Evolutionary conservation across 768 basidiomycete species (phyloP).

Genomic region (Hygrophoropsis aurantiaca): DNA sequence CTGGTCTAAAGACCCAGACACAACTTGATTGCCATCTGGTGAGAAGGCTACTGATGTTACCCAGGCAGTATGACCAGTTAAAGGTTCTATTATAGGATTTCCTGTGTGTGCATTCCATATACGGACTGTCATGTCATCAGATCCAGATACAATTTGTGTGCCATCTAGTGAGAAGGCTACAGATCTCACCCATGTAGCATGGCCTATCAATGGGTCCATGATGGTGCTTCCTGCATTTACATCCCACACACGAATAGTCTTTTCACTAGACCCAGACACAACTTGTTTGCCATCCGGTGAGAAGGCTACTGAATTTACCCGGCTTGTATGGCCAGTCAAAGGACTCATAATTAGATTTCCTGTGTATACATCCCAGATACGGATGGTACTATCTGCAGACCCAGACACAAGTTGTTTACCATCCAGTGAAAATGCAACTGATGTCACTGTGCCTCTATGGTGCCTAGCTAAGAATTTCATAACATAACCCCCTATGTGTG

Average conservation of each 20-base stretch:
- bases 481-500: too few species aligned
- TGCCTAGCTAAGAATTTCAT: too few species aligned
- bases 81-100: constrained; percentile 10
- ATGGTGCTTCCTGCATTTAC: constrained; percentile 25
- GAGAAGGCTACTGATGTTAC: too few species aligned
- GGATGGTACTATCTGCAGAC: constrained; percentile 21
- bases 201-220: constrained; percentile 15
- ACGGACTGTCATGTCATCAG: too few species aligned
- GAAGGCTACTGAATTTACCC: constrained; percentile 25
- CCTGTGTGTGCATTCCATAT: constrained; percentile 28
- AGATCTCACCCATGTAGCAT: constrained; percentile 10
- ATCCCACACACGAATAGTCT: constrained; percentile 24
- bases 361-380: constrained; percentile 23
- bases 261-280: constrained; percentile 31
- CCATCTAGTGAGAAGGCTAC: constrained; percentile 30
- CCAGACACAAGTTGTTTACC: constrained; percentile 3
- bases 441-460: too few species aligned
- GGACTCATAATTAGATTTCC: constrained; percentile 14
- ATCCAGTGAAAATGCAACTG: constrained; percentile 15
- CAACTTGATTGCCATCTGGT: background rate
- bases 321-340: constrained; percentile 23
- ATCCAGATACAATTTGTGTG: constrained; percentile 16
- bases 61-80: constrained; percentile 22
- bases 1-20: too few species aligned
- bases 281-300: constrained; percentile 29